Conservation (phyloP, 495 filamentous ascomycete genomes). For the Xylaria sp. region DNA sequence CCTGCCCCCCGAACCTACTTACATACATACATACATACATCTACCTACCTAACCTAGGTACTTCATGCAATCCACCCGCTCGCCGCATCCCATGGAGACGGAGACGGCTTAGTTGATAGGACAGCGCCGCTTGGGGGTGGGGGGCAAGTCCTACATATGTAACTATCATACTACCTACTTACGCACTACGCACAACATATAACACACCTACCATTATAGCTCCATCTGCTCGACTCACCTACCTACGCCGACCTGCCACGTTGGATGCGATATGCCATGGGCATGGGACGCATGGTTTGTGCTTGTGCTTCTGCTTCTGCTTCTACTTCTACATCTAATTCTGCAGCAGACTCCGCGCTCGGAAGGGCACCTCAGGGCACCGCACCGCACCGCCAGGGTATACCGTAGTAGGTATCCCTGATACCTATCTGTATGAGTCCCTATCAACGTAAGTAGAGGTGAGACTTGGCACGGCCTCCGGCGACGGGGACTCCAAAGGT, state of each 20-base stretch:
- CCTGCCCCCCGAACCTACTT: constrained; percentile 14
- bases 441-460: background rate
- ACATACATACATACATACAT: no score
- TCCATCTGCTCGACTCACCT: background rate
- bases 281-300: background rate
- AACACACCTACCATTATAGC: background rate
- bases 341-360: background rate
- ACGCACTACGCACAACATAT: background rate
- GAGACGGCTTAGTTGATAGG: background rate
- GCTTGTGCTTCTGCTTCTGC: no score
- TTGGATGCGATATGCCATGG: background rate
- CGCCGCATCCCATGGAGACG: background rate
- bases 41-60: no score
- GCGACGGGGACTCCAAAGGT: background rate
- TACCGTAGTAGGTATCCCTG: background rate
- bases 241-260: background rate
- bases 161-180: no score
- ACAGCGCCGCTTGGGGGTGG: background rate
- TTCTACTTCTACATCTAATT: no score
- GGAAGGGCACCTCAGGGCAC: background rate
- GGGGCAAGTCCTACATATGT: no score
- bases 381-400: background rate
- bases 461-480: background rate
- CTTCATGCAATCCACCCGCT: background rate
- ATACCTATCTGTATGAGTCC: background rate